Evolutionary conservation across 306 rosid species (phyloP).

Genomic region (Cucurbita ficifolia): DNA sequence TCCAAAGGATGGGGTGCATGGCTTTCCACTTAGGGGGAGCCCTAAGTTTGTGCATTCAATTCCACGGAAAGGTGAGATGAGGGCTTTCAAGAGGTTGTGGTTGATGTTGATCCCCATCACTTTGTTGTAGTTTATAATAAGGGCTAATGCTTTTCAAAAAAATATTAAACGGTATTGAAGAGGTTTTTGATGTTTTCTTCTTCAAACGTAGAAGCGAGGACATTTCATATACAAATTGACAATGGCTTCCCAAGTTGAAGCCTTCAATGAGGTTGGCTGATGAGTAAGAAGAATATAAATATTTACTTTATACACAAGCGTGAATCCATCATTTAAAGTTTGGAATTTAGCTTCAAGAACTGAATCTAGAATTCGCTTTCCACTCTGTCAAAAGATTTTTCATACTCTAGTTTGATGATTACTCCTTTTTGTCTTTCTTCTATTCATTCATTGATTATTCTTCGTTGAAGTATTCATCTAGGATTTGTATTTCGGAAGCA

Average conservation of each 20-base stretch:
- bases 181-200: neutral
- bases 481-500: neutral
- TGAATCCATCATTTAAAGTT: neutral
- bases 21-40: neutral
- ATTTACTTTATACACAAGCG: no score
- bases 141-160: neutral
- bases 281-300: neutral
- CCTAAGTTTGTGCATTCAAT: neutral
- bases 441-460: neutral
- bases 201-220: neutral
- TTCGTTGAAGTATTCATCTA: neutral
- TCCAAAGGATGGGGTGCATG: neutral
- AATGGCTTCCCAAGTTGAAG: neutral
- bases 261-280: neutral
- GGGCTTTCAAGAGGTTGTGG: neutral
- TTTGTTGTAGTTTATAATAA: neutral
- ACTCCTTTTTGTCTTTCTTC: neutral
- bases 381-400: neutral
- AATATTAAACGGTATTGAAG: neutral
- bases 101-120: neutral
- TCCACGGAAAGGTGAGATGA: neutral
- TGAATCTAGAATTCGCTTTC: neutral
- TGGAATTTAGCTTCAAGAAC: neutral
- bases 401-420: neutral
- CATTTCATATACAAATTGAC: neutral